Base-by-base conservation (phyloP, 768 basidiomycete species). In the Termitomyces sp. region DNA sequence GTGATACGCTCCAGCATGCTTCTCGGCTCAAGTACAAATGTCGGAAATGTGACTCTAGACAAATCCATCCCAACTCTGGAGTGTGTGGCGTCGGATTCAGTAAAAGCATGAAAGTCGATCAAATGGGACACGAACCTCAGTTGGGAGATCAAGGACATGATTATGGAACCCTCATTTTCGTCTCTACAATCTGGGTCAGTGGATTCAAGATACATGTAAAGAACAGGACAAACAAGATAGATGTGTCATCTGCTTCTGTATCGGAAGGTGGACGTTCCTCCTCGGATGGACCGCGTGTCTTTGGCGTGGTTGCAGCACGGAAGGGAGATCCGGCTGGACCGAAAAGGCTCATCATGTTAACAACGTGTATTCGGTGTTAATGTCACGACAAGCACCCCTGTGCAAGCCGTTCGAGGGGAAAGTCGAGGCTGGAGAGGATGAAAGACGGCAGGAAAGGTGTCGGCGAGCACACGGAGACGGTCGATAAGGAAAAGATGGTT, bases 1-100 rank as follows among this genome's bases (percentile, higher is more conserved):
- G 97, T 98, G 66, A 99, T 96, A 63, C 97, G 86, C 77, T 99
- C 97, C 47, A 98, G 84, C 90, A 98, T 93, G 65, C 92, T 94
- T 67, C 97, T 79, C 5, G 97, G 97, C 74, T 99, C 96, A 57
- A 99, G 84, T 0, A 99, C 96, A 66, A 98, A 99, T 0, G 88
- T 90, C 38, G 92, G 93, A 71, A 94, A 90, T 16, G 93, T 94
- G 59, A 98, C 94, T 73, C 93, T 89, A 62, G 86, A 87, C 57
- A 98, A 85, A 73, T 99, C 97, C 95, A 97, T 97, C 41, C 95
- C 96, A 60, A 95, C 89, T 73, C 94, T 91, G 47, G 44, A 40
- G 19, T 37, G 48, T n/a, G 32, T 54, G 31, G 29, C n/a, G 29
- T 27, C 31, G 45, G 23, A 17, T 27, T 49, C 57, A 38, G 47